Percentiles rank a stretch among this genome's conserved stretches.
phyloP scores from a whole-genome alignment of 2,329 filamentous ascomycete species.

The Phaeosphaeriaceae sp. region DNA sequence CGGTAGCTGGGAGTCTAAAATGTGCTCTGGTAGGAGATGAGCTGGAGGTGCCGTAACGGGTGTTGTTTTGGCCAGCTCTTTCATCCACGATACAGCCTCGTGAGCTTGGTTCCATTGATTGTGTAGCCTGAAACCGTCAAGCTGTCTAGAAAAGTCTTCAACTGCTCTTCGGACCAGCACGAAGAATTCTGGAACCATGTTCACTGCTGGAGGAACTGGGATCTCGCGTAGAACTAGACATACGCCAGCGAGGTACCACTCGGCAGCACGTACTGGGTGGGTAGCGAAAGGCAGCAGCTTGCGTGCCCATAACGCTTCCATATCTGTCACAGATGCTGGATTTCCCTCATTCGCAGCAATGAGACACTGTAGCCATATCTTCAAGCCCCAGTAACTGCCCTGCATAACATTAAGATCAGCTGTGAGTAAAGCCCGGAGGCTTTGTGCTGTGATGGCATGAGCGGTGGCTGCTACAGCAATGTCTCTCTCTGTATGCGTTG shows the following conservation, averaged over 20 bases:
- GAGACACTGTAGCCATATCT: conserved; percentile 36
- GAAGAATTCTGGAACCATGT: conserved; percentile 31
- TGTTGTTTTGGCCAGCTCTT: conserved; percentile 13
- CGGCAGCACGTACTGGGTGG: conserved; percentile 30
- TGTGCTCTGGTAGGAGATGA: conserved; percentile 21
- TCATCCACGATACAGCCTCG: conserved; percentile 32
- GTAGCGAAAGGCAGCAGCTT: conserved; percentile 32
- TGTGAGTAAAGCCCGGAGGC: conserved; percentile 29
- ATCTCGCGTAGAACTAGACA: conserved; percentile 21
- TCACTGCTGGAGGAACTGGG: conserved; percentile 21
- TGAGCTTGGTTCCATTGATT: conserved; percentile 34
- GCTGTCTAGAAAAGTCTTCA: conserved; percentile 25
- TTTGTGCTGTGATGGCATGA: conserved; percentile 35
- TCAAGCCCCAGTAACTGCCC: conserved; percentile 37
- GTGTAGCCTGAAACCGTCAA: conserved; percentile 35
- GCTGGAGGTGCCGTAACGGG: conserved; percentile 15
- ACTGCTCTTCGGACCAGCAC: conserved; percentile 28
- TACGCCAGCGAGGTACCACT: conserved; percentile 34
- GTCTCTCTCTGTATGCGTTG: conserved; percentile 28
- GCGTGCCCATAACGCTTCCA: conserved; percentile 39
- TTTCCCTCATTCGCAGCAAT: conserved; percentile 39
- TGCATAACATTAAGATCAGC: conserved; percentile 35
- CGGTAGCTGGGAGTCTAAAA: conserved; percentile 36
- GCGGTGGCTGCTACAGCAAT: conserved; percentile 40
- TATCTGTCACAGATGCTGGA: conserved; percentile 26